Percentiles rank a stretch among this genome's conserved stretches.
phyloP scores from a whole-genome alignment of 331 rosid genomes.

The Stylosanthes scabra region DNA sequence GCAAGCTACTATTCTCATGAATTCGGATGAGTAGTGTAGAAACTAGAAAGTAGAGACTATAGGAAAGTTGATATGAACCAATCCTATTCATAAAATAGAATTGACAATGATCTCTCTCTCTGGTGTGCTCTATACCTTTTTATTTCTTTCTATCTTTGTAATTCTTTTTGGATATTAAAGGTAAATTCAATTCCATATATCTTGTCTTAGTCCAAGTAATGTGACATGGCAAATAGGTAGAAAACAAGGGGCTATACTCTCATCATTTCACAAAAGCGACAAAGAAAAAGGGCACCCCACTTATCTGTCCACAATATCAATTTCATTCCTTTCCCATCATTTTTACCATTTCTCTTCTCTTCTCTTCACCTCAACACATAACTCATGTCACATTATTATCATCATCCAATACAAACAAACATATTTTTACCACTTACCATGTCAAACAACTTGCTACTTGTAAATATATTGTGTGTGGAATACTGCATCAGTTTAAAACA shows the following conservation, averaged over 20 bases:
- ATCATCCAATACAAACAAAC: slow-evolving; percentile 19
- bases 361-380: slow-evolving; percentile 16
- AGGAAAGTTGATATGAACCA: neutral
- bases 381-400: neutral
- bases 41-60: neutral
- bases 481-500: no score
- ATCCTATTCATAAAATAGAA: neutral
- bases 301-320: slow-evolving; percentile 39
- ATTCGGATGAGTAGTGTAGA: neutral
- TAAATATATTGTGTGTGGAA: no score
- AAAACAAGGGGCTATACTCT: slow-evolving; percentile 32
- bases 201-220: slow-evolving; percentile 19
- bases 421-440: slow-evolving; percentile 31
- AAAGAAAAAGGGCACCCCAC: slow-evolving; percentile 50
- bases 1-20: no score
- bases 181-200: neutral
- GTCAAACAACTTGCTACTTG: no score
- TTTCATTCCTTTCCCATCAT: slow-evolving; percentile 32
- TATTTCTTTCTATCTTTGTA: slow-evolving; percentile 13
- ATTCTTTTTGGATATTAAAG: slow-evolving; percentile 18
- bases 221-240: slow-evolving; percentile 27
- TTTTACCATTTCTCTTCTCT: slow-evolving; percentile 37
- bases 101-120: slow-evolving; percentile 8
- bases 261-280: slow-evolving; percentile 48
- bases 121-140: neutral